These are phyloP conservation scores for Sporothrix globosa DNA, from an alignment of 2,329 filamentous ascomycete genomes.

Conservation along the genomic window DNA sequence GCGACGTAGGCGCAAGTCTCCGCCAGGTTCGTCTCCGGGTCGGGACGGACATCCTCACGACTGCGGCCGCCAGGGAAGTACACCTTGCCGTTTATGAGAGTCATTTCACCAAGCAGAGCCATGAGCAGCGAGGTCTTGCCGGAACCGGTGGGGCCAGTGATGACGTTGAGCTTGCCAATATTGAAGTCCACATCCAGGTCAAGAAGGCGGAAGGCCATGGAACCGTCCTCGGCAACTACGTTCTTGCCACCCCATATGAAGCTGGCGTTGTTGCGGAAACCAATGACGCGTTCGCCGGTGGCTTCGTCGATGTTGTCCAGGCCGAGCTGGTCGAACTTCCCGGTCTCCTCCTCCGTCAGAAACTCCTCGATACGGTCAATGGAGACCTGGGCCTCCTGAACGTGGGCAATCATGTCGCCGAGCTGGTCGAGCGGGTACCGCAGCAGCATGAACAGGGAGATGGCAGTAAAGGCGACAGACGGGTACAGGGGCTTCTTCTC, in stretches of 20 bases:
- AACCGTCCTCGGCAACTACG: constrained; percentile 63
- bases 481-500: constrained; percentile 89
- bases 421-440: constrained; percentile 92
- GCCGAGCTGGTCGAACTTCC: constrained; percentile 86
- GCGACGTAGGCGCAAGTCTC: constrained; percentile 96
- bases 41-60: constrained; percentile 78
- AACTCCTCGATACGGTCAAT: constrained; percentile 97
- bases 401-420: constrained; percentile 97
- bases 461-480: constrained; percentile 91
- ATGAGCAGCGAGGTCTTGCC: constrained; percentile 96
- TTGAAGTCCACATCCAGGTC: constrained; percentile 81
- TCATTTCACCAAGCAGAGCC: constrained; percentile 97
- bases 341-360: constrained; percentile 88
- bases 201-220: constrained; percentile 79
- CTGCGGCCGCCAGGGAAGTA: constrained; percentile 83
- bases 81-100: constrained; percentile 75
- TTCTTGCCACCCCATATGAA: constrained; percentile 84
- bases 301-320: constrained; percentile 70
- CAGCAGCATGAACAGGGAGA: constrained; percentile 93
- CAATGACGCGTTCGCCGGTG: constrained; percentile 73
- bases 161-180: constrained; percentile 85
- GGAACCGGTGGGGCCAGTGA: constrained; percentile 89
- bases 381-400: constrained; percentile 96
- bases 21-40: constrained; percentile 82
- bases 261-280: constrained; percentile 74